Evolutionary conservation across 306 rosid species (phyloP).

Genomic region (Datisca glomerata): DNA sequence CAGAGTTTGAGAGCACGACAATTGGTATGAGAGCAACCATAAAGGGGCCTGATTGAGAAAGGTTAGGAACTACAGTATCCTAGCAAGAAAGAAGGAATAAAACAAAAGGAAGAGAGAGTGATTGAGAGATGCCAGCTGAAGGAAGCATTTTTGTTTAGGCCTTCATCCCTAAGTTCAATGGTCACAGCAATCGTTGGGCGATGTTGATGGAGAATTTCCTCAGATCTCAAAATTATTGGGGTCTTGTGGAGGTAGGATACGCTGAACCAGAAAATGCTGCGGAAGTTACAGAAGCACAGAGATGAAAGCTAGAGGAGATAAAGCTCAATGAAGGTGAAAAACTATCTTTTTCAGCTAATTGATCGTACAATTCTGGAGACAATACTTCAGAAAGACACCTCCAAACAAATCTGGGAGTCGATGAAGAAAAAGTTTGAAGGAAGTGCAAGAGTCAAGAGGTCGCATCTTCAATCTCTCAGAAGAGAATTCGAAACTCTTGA

Average conservation of each 20-base stretch:
- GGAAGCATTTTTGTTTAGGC: conserved; percentile 1
- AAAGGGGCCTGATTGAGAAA: too few relatives aligned
- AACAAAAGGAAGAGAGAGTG: too few relatives aligned
- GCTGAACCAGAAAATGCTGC: conserved; percentile 7
- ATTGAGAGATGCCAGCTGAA: conserved; percentile 5
- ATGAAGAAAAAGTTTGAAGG: conserved; percentile 4
- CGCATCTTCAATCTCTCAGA: conserved; percentile 1
- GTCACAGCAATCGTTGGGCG: conserved; percentile 7
- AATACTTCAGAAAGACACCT: conserved; percentile 2
- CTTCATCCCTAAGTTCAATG: conserved; percentile 7
- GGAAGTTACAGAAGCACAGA: background rate
- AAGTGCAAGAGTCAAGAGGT: background rate
- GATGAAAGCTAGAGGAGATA: background rate
- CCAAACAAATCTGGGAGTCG: conserved; percentile 1
- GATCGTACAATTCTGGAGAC: background rate
- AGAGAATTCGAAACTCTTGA: conserved; percentile 10
- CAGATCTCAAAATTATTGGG: conserved; percentile 1
- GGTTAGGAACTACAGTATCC: too few relatives aligned
- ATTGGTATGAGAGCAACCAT: too few relatives aligned
- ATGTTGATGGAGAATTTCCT: conserved; percentile 7
- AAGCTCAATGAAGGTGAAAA: background rate
- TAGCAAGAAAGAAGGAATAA: too few relatives aligned
- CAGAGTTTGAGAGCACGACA: too few relatives aligned
- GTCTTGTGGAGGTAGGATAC: conserved; percentile 1
- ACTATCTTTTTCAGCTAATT: conserved; percentile 5